Conservation (phyloP, 768 basidiomycete species). For the Xerocomellus intermedius region DNA sequence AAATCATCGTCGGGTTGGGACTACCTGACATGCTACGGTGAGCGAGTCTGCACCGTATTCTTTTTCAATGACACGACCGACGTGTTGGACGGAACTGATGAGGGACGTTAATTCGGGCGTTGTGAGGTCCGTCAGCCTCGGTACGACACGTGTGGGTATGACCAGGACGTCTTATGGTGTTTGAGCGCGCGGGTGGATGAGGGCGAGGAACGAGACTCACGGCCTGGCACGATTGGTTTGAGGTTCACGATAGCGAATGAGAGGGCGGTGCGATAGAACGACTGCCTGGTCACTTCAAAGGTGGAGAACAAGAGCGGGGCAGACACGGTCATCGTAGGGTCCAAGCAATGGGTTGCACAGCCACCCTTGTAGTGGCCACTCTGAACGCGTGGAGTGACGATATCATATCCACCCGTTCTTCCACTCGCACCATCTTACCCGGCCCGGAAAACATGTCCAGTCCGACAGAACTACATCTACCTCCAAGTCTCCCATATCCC, state of each 20-base stretch:
- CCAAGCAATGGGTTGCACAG: slow-evolving; percentile 15
- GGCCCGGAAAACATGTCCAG: slow-evolving; percentile 42
- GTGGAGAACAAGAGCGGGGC: slow-evolving; percentile 64
- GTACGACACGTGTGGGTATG: slow-evolving; percentile 53
- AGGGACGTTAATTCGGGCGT: slow-evolving; percentile 75
- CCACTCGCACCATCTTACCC: background rate
- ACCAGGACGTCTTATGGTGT: slow-evolving; percentile 56
- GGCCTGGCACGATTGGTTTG: slow-evolving; percentile 91
- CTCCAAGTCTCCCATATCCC: slow-evolving; percentile 80
- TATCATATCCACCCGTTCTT: slow-evolving; percentile 7
- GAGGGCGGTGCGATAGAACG: slow-evolving; percentile 65
- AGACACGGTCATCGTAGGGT: slow-evolving; percentile 9
- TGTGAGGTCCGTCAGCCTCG: slow-evolving; percentile 54
- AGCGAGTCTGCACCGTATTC: slow-evolving; percentile 81
- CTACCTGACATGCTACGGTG: slow-evolving; percentile 88
- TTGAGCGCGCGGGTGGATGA: background rate
- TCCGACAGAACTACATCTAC: slow-evolving; percentile 75
- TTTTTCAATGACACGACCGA: slow-evolving; percentile 76
- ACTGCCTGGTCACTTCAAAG: slow-evolving; percentile 75
- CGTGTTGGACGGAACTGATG: slow-evolving; percentile 74
- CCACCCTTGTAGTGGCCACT: slow-evolving; percentile 11
- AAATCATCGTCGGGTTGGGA: slow-evolving; percentile 6
- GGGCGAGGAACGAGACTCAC: slow-evolving; percentile 51
- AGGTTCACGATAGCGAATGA: slow-evolving; percentile 91
- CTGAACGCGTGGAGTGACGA: background rate